phyloP scores from a whole-genome alignment of 345 rosid species.

The Camelina laxa region DNA sequence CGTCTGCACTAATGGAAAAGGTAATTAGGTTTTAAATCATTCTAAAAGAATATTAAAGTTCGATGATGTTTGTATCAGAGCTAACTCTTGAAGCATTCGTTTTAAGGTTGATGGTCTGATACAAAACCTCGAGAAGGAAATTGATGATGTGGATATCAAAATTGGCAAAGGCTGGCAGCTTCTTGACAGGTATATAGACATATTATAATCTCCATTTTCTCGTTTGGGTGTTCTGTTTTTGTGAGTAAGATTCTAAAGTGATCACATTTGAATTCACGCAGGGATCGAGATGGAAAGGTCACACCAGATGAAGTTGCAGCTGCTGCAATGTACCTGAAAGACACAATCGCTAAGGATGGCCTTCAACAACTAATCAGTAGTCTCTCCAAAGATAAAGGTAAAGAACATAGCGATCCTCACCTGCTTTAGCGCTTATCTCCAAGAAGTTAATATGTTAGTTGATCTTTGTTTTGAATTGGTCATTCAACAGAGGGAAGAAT shows the following conservation, averaged over 20 bases:
- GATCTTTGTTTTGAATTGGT: conserved; percentile 13
- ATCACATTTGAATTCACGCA: conserved; percentile 35
- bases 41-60: background rate
- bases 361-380: conserved; percentile 73
- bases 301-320: conserved; percentile 86
- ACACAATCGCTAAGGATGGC: conserved; percentile 75
- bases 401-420: conserved; percentile 20
- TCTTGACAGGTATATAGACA: conserved; percentile 69
- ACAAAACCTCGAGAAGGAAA: conserved; percentile 88
- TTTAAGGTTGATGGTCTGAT: conserved; percentile 81
- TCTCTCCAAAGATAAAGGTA: conserved; percentile 83
- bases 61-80: conserved; percentile 19
- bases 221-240: background rate
- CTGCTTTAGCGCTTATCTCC: background rate
- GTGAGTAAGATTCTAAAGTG: conserved; percentile 6
- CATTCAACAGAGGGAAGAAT: conserved; percentile 82
- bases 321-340: conserved; percentile 81
- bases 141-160: conserved; percentile 77
- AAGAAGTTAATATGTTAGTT: conserved; percentile 18
- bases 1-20: conserved; percentile 79
- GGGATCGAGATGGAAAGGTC: conserved; percentile 90
- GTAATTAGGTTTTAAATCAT: conserved; percentile 42
- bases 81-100: conserved; percentile 24
- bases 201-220: background rate
- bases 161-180: conserved; percentile 81